Base-by-base conservation (phyloP, 2,329 filamentous ascomycete genomes). In the Colletotrichum tropicale region DNA sequence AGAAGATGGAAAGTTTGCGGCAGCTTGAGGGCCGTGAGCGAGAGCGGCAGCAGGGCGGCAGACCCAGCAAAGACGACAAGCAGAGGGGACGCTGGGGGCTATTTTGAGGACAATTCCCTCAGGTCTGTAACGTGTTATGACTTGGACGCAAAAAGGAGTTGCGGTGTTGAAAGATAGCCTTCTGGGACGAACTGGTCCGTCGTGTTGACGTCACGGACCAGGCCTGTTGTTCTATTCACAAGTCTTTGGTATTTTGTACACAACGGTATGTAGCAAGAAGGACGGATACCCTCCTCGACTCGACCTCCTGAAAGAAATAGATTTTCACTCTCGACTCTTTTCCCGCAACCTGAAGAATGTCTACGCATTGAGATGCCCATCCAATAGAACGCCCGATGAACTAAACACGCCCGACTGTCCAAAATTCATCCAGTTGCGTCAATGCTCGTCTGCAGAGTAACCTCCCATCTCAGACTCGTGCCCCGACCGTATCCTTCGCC, bases 1-100 rank as follows among this genome's bases (percentile, higher is more conserved):
- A 95, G 83, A 98, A 99, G 89, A 98, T 99, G 91, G 96, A 98
- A 83, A 94, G 95, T 74, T 86, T 99, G 80, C 90, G 95, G 75
- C 94, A 96, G 81, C 88, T 99, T 10, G 96, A 98, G 81, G 93
- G 93, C 12, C 88, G 94, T 70, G 93, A 94, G 78, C 92, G 92
- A 81, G 88, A 91, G 34, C 86, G 88, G 24, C 82, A 80, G 66
- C 80, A 81, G 69, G 78, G 71, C 32, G 74, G 77, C 56, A 82
- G 83, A 65, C 28, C 70, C 28, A 87, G 86, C 78, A 85, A 86
- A 65, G 81, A 83, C 28, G 82, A 83, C 60, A 88, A 87, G 79
- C 85, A 86, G 76, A 84, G 86, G 21, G 85, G 86, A 24, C 85
- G 88, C 66, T 90, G 88, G 88, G 88, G 88, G 6, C 79, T 90